A percentile compares a stretch with the other conserved stretches of the same genome.
Conservation (phyloP, 2,329 filamentous ascomycete species). For the Ascochyta koolunga region DNA sequence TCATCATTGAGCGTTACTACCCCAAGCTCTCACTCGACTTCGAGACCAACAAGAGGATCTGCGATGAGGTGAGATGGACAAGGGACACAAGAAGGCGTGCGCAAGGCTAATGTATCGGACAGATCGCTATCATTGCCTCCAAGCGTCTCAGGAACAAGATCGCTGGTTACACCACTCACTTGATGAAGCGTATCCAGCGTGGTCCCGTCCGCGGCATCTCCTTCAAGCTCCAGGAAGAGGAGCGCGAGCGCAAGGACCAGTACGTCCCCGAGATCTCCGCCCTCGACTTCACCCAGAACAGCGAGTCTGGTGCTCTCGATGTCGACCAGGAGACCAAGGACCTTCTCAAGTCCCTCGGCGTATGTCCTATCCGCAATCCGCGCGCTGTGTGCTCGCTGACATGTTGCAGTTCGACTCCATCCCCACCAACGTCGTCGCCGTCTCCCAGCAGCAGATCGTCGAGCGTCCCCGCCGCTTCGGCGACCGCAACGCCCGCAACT, state of each 20-base stretch:
- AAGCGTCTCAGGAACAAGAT: conserved; percentile 98
- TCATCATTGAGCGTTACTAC: conserved; percentile 89
- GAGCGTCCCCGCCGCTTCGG: conserved; percentile 85
- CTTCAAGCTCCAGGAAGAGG: conserved; percentile 99
- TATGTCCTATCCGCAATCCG: conserved; percentile 62
- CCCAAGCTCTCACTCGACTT: conserved; percentile 98
- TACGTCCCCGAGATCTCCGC: conserved; percentile 99
- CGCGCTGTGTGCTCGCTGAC: conserved; percentile 15
- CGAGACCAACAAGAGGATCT: conserved; percentile 99
- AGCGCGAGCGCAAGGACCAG: conserved; percentile 99
- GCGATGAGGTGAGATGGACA: conserved; percentile 72
- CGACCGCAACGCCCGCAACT: conserved; percentile 60
- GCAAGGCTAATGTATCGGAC: conserved; percentile 67
- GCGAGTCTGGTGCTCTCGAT: conserved; percentile 90
- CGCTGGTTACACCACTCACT: conserved; percentile 84
- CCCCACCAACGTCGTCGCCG: conserved; percentile 92
- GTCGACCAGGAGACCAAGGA: conserved; percentile 99
- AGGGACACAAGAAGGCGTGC: background rate
- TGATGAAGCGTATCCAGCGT: conserved; percentile 99
- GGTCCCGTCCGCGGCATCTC: conserved; percentile 99
- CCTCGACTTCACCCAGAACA: conserved; percentile 95
- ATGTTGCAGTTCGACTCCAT: conserved; percentile 85
- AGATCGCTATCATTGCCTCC: conserved; percentile 94
- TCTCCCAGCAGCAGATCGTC: conserved; percentile 83
- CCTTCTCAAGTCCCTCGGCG: conserved; percentile 98